Evolutionary conservation across 768 basidiomycete species (phyloP).

Genomic region (Lactarius deliciosus): DNA sequence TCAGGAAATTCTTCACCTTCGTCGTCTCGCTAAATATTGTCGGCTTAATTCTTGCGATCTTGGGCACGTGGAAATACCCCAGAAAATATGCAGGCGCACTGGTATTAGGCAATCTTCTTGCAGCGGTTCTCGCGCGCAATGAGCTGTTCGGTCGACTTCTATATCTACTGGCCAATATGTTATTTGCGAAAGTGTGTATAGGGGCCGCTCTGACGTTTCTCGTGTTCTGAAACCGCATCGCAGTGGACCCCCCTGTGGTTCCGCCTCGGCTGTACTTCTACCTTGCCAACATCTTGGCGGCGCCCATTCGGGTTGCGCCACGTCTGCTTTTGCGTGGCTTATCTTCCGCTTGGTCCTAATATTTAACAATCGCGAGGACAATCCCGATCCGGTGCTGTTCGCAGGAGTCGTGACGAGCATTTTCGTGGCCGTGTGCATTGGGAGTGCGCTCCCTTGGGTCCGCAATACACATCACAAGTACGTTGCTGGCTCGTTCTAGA

Average conservation of each 20-base stretch:
- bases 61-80: constrained; percentile 40
- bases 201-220: background rate
- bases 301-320: constrained; percentile 73
- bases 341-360: constrained; percentile 60
- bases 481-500: constrained; percentile 30
- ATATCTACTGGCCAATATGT: constrained; percentile 39
- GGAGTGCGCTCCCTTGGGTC: constrained; percentile 76
- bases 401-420: constrained; percentile 62
- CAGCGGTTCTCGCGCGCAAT: constrained; percentile 45
- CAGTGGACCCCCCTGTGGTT: constrained; percentile 46
- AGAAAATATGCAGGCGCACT: constrained; percentile 40
- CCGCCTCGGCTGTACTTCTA: constrained; percentile 41
- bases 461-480: constrained; percentile 81
- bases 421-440: constrained; percentile 55
- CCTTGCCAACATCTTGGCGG: constrained; percentile 65
- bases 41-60: constrained; percentile 37
- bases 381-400: constrained; percentile 56
- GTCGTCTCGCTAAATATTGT: constrained; percentile 37
- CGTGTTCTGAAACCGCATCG: constrained; percentile 19
- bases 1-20: constrained; percentile 41
- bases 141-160: constrained; percentile 43
- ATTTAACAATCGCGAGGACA: constrained; percentile 48
- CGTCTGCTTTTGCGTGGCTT: constrained; percentile 70
- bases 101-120: constrained; percentile 42
- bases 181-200: constrained; percentile 40